Evolutionary conservation across 129 eudicot genomes (phyloP), one percentile per base, ranked within the genome.

Genomic region (Smallanthus sonchifolius): DNA sequence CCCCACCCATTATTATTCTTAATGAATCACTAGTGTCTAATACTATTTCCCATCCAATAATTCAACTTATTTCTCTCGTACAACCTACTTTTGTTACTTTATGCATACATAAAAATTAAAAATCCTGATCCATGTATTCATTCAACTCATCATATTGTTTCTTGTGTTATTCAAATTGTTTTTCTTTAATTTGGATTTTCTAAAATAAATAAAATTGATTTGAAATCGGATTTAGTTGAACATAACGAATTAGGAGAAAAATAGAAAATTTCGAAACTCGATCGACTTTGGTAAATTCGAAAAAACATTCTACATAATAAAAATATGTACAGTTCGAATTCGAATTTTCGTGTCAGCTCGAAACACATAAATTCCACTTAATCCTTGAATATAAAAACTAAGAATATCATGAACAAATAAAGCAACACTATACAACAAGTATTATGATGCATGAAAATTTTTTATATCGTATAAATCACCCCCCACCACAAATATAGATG

Each of bases 1-100:
- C 37, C 63, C 72, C 17, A 78, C 72, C 44, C 65, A 54, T 24
- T 11, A n/a, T n/a, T n/a, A 59, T 19, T 49, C 75, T 67, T 66
- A 54, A 55, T 54, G 43, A 64, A 64, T 55, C 14, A 63, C 14
- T 17, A n/a, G n/a, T n/a, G n/a, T n/a, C n/a, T n/a, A 52, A 47
- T 37, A 67, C 4, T 60, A 69, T 44, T 61, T 61, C 66, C 14
- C 49, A 47, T 44, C 34, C 74, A 72, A 67, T 76, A 67, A 67
- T 73, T 36, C 45, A 40, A 28, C 19, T 60, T 60, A 14, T 60
- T 34, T 60, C 1, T 14, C 7, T 14, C 4, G 42, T 24, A 59
- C 16, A 30, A 59, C 65, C 63, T 28, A 59, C 39, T 59, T 57
- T 56, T 59, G 38, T 59, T 59, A 59, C 30, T 28, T 59, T 59